Base-by-base conservation (phyloP, 2,329 filamentous ascomycete genomes). In the Calonectria fujianensis region DNA sequence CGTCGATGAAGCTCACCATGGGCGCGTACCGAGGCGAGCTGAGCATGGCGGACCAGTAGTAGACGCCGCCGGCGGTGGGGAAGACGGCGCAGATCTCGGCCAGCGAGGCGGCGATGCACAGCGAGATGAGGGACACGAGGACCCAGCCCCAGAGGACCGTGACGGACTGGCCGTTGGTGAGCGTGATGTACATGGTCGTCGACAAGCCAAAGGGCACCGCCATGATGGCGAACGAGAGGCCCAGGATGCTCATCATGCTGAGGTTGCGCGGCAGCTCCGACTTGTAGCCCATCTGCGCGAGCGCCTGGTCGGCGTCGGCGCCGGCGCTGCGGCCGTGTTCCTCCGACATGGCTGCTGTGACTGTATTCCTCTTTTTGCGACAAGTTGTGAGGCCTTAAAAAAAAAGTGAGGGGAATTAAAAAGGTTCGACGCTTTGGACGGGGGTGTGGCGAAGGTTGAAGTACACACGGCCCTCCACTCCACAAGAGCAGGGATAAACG, bases 11-110 rank as follows among this genome's bases (percentile, higher is more conserved):
- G 63, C 92, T 93, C 45, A 94, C 89, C 31, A 92, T 83, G 0
- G 92, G 91, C 32, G 91, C 90, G 88, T 90, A 94, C 65, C 84
- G 85, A 77, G 89, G 88, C 83, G 91, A 92, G 73, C 90, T 89
- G 77, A 95, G 88, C 80, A 91, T 87, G 72, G 93, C 93, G 10
- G 93, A 93, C 93, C 93, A 95, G 84, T 95, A 93, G 80, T 95
- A 95, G 83, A 93, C 90, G 37, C 91, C 92, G 77, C 90, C 90
- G 16, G 90, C 90, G 6, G 87, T 89, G 0, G 88, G 88, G 78
- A 91, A 94, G n/a, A 92, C 92, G 8, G 92, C 93, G 73, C 94
- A 88, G 80, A 94, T 95, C 83, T 95, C 94, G 74, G 93, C 93
- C 51, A 95, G 88, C 20, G 92, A 94, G 16, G 92, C 90, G 32